These are phyloP conservation scores for Mycena crocata DNA, from an alignment of 768 basidiomycete genomes.

Conservation along the genomic window DNA sequence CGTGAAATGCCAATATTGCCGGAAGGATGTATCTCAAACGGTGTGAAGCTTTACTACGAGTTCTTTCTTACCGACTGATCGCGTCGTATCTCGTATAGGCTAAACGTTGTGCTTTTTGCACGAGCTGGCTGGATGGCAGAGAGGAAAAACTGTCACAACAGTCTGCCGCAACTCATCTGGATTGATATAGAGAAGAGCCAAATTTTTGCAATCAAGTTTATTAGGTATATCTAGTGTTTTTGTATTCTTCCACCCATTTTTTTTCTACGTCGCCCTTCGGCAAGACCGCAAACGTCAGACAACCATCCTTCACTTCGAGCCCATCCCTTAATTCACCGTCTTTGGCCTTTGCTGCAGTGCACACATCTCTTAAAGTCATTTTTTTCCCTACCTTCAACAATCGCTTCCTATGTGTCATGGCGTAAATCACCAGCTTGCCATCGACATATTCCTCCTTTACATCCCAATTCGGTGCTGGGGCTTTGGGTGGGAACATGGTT, in stretches of 20 bases:
- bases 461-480: slow-evolving; percentile 82
- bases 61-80: neutral
- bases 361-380: slow-evolving; percentile 86
- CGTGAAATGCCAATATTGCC: slow-evolving; percentile 54
- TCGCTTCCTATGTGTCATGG: slow-evolving; percentile 79
- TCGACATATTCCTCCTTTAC: slow-evolving; percentile 70
- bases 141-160: neutral
- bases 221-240: slow-evolving; percentile 51
- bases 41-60: slow-evolving; percentile 37
- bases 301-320: slow-evolving; percentile 85
- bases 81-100: slow-evolving; percentile 33
- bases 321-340: slow-evolving; percentile 77
- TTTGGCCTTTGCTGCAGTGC: slow-evolving; percentile 68
- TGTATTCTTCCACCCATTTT: slow-evolving; percentile 91
- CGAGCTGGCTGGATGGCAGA: slow-evolving; percentile 54
- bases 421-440: slow-evolving; percentile 81
- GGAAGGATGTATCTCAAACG: slow-evolving; percentile 56
- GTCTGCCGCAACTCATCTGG: neutral
- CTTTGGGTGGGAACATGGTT: slow-evolving; percentile 85
- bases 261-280: slow-evolving; percentile 82
- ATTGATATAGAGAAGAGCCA: neutral
- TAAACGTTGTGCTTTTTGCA: slow-evolving; percentile 47
- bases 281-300: slow-evolving; percentile 81
- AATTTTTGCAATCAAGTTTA: neutral
- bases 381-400: slow-evolving; percentile 93